These are phyloP conservation scores for Simmondsia chinensis DNA, from an alignment of 148 eudicot species.

Conservation along the genomic window DNA sequence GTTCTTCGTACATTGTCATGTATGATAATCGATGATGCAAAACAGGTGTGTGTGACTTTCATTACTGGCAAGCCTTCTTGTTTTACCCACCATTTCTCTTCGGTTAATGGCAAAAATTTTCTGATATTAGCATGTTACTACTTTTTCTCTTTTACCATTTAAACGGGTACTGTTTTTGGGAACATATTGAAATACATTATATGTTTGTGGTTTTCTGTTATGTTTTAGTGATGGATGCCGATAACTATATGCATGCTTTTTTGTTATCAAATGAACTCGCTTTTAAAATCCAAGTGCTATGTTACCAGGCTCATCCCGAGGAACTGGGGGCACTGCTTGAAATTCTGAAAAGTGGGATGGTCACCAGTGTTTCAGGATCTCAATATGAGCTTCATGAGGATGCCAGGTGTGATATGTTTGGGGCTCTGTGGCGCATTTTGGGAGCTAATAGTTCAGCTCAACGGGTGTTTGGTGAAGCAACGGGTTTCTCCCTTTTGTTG, in stretches of 20 bases:
- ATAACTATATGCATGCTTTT: too few species aligned
- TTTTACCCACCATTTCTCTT: too few species aligned
- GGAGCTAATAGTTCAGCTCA: conserved; percentile 74
- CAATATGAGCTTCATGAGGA: conserved; percentile 67
- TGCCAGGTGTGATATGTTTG: conserved; percentile 92
- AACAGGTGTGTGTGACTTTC: conserved; percentile 48
- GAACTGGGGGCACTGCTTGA: conserved; percentile 86
- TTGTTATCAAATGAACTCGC: too few species aligned
- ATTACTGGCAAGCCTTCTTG: too few species aligned
- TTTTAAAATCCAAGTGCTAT: neutral
- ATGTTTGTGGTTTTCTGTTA: too few species aligned
- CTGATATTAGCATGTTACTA: too few species aligned
- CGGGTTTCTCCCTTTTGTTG: conserved; percentile 85
- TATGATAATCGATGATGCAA: conserved; percentile 75
- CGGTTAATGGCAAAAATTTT: too few species aligned
- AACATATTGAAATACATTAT: too few species aligned
- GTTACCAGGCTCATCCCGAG: conserved; percentile 75
- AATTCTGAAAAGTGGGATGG: conserved; percentile 89
- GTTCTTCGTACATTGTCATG: conserved; percentile 87
- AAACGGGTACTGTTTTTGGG: too few species aligned
- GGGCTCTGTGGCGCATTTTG: conserved; percentile 89
- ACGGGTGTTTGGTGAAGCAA: conserved; percentile 96
- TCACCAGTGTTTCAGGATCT: conserved; percentile 69
- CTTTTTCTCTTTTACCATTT: too few species aligned
- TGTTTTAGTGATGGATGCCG: too few species aligned